phyloP scores from a whole-genome alignment of 306 rosid genomes.

The Vigna mungo region DNA sequence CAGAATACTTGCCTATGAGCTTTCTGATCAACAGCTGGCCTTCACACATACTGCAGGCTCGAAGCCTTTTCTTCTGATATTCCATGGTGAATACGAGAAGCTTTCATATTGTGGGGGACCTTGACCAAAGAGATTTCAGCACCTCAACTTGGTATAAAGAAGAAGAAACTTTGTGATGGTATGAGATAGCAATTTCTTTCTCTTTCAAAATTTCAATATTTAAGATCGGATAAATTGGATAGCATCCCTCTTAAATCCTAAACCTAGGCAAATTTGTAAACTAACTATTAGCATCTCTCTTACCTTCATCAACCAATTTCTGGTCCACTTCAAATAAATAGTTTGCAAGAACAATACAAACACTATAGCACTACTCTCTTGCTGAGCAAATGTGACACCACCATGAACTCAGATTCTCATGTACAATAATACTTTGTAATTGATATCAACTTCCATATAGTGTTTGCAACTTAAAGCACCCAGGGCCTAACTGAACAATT shows the following conservation, averaged over 20 bases:
- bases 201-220: constrained; percentile 28
- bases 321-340: constrained; percentile 33
- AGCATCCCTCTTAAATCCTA: constrained; percentile 34
- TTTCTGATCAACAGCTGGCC: constrained; percentile 56
- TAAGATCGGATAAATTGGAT: constrained; percentile 34
- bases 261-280: constrained; percentile 18
- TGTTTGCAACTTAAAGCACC: constrained; percentile 23
- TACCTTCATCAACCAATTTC: constrained; percentile 35
- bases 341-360: constrained; percentile 33
- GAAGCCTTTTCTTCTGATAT: constrained; percentile 53
- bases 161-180: constrained; percentile 27
- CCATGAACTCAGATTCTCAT: constrained; percentile 26
- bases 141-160: constrained; percentile 46
- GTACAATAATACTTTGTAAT: constrained; percentile 11
- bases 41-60: constrained; percentile 46
- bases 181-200: constrained; percentile 41
- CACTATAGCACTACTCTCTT: constrained; percentile 29
- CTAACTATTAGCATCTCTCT: constrained; percentile 35
- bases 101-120: constrained; percentile 39
- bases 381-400: neutral
- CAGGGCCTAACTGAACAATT: constrained; percentile 10
- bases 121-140: constrained; percentile 46
- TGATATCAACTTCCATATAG: constrained; percentile 12
- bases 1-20: constrained; percentile 76
- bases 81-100: constrained; percentile 47